phyloP scores from a whole-genome alignment of 2,329 filamentous ascomycete species.

The Arthrocladium fulminans region DNA sequence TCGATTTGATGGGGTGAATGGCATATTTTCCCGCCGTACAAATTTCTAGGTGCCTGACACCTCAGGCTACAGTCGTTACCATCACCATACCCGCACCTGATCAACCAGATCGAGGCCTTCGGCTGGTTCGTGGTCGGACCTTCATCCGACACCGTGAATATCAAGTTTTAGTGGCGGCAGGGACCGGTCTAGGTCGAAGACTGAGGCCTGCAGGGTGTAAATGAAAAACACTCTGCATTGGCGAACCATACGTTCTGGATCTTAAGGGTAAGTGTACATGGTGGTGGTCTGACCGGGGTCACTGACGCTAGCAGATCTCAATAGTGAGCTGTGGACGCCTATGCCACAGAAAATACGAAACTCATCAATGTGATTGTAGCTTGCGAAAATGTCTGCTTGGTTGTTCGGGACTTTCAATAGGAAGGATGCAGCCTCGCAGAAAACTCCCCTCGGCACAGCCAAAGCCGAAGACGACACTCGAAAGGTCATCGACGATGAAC shows the following conservation, averaged over 20 bases:
- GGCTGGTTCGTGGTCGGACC: no score
- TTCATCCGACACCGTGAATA: background rate
- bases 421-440: background rate
- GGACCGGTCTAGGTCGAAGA: background rate
- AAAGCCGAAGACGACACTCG: no score
- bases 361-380: background rate
- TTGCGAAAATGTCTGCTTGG: background rate
- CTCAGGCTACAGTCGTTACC: no score
- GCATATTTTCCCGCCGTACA: no score
- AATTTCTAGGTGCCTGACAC: no score
- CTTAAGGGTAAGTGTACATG: background rate
- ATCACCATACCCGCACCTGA: no score
- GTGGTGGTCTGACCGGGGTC: background rate
- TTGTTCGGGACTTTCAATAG: background rate
- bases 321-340: background rate
- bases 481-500: background rate
- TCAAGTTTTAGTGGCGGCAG: background rate
- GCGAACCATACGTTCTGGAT: background rate
- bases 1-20: no score
- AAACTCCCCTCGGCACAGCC: background rate
- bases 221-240: background rate
- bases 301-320: background rate
- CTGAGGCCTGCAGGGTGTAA: background rate
- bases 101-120: no score
- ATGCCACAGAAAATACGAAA: background rate